Base-by-base conservation (phyloP, 768 basidiomycete genomes). In the Termitomyces sp. region DNA sequence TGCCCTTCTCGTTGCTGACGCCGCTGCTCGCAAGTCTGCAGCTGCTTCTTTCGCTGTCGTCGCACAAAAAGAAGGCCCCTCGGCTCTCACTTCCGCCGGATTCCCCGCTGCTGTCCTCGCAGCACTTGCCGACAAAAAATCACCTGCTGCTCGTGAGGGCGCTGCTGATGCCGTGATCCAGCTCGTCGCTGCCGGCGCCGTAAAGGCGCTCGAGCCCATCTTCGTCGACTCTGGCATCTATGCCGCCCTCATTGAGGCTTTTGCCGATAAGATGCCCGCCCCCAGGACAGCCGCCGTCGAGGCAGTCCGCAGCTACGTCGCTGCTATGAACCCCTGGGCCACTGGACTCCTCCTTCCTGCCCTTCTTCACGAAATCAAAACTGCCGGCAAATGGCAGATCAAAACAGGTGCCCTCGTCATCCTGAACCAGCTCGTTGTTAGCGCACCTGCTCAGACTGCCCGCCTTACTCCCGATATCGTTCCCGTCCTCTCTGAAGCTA, bases 321-420 rank as follows among this genome's bases (percentile, higher is more conserved):
- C 85, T 59, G 75, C 79, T 56, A 89, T 91, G 85, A 94, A 88
- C 79, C 86, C 91, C 15, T 98, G 94, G 94, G 90, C 89, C 44
- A 76, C 89, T 22, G 78, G 82, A 58, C 82, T 91, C 64, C 70
- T 94, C 66, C 89, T 98, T 65, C 92, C 93, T 53, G 77, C 86
- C 54, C 83, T 98, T 68, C 91, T 98, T 66, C 83, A 89, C 71
- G 85, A 96, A 74, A 89, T 98, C 80, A 91, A 92, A 78, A 89
- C 89, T 63, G 91, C 93, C 66, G 94, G 95, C 67, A 97, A 97
- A 73, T 97, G 94, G 94, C 95, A 96, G 72, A 65, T 96, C 78
- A 97, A 98, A 84, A 89, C 87, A 9, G 94, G 95, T 43, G 82
- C 88, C 29, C 80, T 98, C 58, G 73, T 81, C 60, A 74, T 88